Evolutionary conservation across 2,329 filamentous ascomycete genomes (phyloP).

Genomic region (Pseudogymnoascus sp.): DNA sequence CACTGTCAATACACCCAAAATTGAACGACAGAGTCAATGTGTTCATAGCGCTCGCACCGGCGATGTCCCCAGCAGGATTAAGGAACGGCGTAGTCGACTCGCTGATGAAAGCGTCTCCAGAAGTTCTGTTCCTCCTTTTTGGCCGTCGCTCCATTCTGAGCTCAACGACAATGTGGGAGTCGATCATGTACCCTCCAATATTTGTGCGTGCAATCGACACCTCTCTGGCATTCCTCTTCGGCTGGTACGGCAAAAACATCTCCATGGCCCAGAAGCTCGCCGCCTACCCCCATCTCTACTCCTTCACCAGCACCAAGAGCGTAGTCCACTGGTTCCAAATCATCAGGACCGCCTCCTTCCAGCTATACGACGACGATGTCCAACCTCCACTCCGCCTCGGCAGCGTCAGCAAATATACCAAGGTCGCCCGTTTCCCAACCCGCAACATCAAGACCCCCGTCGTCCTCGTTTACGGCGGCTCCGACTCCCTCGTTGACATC

Average conservation of each 20-base stretch:
- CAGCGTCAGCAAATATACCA: conserved; percentile 77
- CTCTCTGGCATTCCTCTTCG: conserved; percentile 75
- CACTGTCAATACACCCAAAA: conserved; percentile 82
- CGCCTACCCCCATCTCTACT: conserved; percentile 92
- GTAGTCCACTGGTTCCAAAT: conserved; percentile 99
- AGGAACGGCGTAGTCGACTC: conserved; percentile 88
- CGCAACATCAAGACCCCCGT: conserved; percentile 95
- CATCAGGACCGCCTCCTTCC: conserved; percentile 90
- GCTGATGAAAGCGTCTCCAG: conserved; percentile 85
- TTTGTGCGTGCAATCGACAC: conserved; percentile 84
- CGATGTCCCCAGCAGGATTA: conserved; percentile 90
- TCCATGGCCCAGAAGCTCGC: conserved; percentile 82
- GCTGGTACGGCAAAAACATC: conserved; percentile 84
- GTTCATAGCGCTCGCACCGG: conserved; percentile 90
- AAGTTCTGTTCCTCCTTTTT: conserved; percentile 87
- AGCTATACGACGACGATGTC: conserved; percentile 97
- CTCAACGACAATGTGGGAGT: conserved; percentile 95
- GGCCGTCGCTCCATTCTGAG: conserved; percentile 85
- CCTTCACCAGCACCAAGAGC: conserved; percentile 91
- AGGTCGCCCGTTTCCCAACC: conserved; percentile 92
- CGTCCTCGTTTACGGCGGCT: conserved; percentile 87
- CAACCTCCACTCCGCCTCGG: conserved; percentile 67
- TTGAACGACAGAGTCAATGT: conserved; percentile 92
- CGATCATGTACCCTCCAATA: conserved; percentile 86
- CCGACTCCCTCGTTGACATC: conserved; percentile 90